These are phyloP conservation scores for Chenopodium formosanum DNA, from an alignment of 148 eudicot genomes.

Conservation along the genomic window DNA sequence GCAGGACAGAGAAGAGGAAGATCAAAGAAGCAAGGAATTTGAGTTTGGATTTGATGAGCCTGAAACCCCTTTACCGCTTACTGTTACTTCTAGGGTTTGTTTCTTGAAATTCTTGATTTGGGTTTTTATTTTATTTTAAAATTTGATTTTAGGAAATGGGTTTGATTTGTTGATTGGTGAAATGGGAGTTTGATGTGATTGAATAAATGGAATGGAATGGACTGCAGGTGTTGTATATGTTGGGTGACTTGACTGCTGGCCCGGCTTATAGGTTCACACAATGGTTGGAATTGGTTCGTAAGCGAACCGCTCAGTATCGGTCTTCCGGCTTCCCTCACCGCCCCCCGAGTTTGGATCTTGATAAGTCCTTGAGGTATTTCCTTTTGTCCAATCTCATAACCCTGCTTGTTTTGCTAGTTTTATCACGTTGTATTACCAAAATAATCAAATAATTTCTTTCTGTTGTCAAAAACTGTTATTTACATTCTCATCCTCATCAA, in stretches of 20 bases:
- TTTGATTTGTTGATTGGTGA: neutral
- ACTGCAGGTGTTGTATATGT: constrained; percentile 84
- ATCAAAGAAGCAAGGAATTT: constrained; percentile 43
- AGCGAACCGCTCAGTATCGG: constrained; percentile 61
- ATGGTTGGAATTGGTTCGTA: constrained; percentile 96
- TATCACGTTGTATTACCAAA: neutral
- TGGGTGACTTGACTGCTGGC: constrained; percentile 89
- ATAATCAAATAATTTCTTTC: neutral
- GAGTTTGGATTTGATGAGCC: constrained; percentile 65
- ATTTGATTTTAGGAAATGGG: neutral
- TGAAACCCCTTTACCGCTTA: constrained; percentile 75
- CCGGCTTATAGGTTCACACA: constrained; percentile 76
- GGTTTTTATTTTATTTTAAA: neutral
- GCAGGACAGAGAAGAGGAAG: constrained; percentile 55
- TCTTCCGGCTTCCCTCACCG: constrained; percentile 79
- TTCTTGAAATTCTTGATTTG: neutral
- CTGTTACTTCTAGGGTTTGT: constrained; percentile 89
- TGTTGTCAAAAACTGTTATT: neutral
- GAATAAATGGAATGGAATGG: constrained; percentile 10
- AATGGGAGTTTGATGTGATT: neutral
- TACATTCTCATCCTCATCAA: too few species aligned
- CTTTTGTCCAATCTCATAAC: neutral
- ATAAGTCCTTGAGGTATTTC: constrained; percentile 63
- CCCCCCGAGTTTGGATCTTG: constrained; percentile 35
- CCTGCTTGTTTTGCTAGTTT: too few species aligned